Evolutionary conservation across 2,329 filamentous ascomycete genomes (phyloP).

Genomic region (Pseudogymnoascus sp.): DNA sequence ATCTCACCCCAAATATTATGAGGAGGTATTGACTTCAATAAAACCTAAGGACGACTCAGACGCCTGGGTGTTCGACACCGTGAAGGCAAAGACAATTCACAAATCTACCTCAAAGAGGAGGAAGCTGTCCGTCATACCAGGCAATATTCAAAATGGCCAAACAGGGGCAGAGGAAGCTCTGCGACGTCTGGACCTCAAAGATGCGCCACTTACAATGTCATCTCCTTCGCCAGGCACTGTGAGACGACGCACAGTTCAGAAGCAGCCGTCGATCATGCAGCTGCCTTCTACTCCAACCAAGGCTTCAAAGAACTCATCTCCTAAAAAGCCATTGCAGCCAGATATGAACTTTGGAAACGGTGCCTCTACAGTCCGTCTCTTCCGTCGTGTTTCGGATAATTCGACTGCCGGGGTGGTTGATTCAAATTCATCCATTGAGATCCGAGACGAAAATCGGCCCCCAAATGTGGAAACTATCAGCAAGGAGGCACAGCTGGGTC

Average conservation of each 20-base stretch:
- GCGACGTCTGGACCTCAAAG: slow-evolving; percentile 53
- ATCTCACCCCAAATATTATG: slow-evolving; percentile 76
- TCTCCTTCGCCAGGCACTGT: slow-evolving; percentile 51
- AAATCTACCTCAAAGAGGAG: slow-evolving; percentile 47
- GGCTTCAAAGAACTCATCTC: slow-evolving; percentile 16
- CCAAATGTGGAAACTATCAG: slow-evolving; percentile 51
- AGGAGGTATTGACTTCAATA: slow-evolving; percentile 78
- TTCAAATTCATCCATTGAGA: slow-evolving; percentile 13
- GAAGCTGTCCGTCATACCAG: slow-evolving; percentile 50
- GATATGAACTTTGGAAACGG: slow-evolving; percentile 93
- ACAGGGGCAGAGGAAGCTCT: slow-evolving; percentile 48
- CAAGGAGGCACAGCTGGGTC: slow-evolving; percentile 78
- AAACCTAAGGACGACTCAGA: slow-evolving; percentile 63
- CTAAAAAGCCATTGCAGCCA: slow-evolving; percentile 72
- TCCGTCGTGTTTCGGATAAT: slow-evolving; percentile 76
- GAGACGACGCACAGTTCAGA: slow-evolving; percentile 48
- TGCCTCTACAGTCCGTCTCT: slow-evolving; percentile 84
- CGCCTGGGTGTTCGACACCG: slow-evolving; percentile 93
- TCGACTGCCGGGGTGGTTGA: slow-evolving; percentile 30
- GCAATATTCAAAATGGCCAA: slow-evolving; percentile 30
- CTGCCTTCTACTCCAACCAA: slow-evolving; percentile 26
- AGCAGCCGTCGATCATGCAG: slow-evolving; percentile 32
- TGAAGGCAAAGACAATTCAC: slow-evolving; percentile 61
- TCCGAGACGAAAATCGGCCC: slow-evolving; percentile 57
- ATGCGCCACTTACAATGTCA: slow-evolving; percentile 49